phyloP scores from a whole-genome alignment of 1,139 yeast species.

The Yamadazyma sp. region DNA sequence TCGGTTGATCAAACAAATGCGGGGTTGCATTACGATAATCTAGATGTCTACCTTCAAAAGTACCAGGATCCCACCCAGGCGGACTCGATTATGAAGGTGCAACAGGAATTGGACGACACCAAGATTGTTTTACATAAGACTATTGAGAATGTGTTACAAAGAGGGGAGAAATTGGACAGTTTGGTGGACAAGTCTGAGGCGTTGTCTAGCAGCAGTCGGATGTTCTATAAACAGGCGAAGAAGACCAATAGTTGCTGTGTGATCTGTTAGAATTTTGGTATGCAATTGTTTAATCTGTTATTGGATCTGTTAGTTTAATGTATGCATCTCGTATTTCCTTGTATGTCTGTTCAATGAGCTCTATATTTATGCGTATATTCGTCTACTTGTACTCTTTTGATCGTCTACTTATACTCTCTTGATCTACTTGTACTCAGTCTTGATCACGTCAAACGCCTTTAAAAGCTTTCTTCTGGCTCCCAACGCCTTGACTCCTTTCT shows the following conservation, averaged over 20 bases:
- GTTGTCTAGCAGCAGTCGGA: constrained; percentile 79
- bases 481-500: constrained; percentile 83
- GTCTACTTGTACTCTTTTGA: too few species aligned
- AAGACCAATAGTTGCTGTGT: constrained; percentile 96
- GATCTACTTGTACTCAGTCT: constrained; percentile 14
- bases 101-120: constrained; percentile 96
- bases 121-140: constrained; percentile 95
- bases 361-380: too few species aligned
- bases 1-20: constrained; percentile 50
- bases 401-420: too few species aligned
- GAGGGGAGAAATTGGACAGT: constrained; percentile 94
- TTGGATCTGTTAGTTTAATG: too few species aligned
- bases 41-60: constrained; percentile 70
- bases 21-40: constrained; percentile 54
- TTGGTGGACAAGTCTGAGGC: constrained; percentile 96
- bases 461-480: constrained; percentile 93
- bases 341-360: too few species aligned
- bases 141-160: constrained; percentile 87
- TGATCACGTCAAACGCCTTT: constrained; percentile 86
- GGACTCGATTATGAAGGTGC: constrained; percentile 94
- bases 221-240: constrained; percentile 97
- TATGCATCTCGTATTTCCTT: too few species aligned
- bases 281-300: too few species aligned
- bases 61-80: constrained; percentile 98
- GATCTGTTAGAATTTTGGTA: constrained; percentile 43